These are phyloP conservation scores for Grosmannia serpens DNA, from an alignment of 2,329 filamentous ascomycete genomes.

Conservation along the genomic window DNA sequence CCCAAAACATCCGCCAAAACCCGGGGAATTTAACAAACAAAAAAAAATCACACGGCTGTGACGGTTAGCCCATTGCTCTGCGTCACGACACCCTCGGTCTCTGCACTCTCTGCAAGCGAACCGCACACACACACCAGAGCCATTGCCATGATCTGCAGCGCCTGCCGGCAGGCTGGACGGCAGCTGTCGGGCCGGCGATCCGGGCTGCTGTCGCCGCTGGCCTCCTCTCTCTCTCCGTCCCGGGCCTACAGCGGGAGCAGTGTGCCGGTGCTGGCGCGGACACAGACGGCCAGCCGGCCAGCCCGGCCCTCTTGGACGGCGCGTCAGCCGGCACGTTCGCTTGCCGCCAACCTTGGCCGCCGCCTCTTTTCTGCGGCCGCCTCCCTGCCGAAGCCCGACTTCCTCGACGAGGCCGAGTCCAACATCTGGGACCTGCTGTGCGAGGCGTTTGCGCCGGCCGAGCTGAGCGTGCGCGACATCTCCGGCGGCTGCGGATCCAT, in stretches of 20 bases:
- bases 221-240: background rate
- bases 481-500: constrained; percentile 78
- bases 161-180: background rate
- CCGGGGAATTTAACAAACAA: too few relatives aligned
- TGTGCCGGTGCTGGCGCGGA: background rate
- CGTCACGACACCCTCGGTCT: too few relatives aligned
- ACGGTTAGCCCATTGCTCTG: too few relatives aligned
- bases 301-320: background rate
- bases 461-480: constrained; percentile 61
- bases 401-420: constrained; percentile 43
- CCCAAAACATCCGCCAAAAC: too few relatives aligned
- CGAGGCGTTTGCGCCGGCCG: constrained; percentile 36
- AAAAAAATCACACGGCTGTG: too few relatives aligned
- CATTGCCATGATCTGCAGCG: background rate
- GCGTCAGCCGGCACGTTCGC: background rate
- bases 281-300: background rate
- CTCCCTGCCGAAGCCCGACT: constrained; percentile 29
- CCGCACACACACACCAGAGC: background rate
- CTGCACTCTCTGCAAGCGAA: too few relatives aligned
- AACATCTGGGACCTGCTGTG: constrained; percentile 44
- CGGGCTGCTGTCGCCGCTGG: background rate
- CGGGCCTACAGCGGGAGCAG: background rate
- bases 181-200: background rate
- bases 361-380: background rate
- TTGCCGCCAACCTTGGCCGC: background rate